phyloP scores from a whole-genome alignment of 176 grass and related monocot genomes.

The Coix lacrymajobi region DNA sequence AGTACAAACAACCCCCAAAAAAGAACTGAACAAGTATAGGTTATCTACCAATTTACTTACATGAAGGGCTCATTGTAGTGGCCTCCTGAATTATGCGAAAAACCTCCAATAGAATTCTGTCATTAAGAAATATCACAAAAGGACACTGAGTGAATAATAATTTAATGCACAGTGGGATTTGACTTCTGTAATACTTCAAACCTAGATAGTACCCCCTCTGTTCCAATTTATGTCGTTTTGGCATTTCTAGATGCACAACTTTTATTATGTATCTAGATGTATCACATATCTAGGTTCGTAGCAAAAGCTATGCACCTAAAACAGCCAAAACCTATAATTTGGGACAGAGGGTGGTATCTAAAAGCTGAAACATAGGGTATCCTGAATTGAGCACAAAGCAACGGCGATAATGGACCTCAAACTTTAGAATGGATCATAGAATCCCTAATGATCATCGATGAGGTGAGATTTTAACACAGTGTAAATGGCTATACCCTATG shows the following conservation, averaged over 20 bases:
- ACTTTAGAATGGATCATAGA: neutral
- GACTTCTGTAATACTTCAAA: neutral
- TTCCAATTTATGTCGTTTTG: too few relatives aligned
- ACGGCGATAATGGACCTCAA: neutral
- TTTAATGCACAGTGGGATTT: conserved; percentile 1
- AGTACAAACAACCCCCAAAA: conserved; percentile 2
- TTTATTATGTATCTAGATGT: too few relatives aligned
- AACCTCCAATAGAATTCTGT: conserved; percentile 97
- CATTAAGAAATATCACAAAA: conserved; percentile 9
- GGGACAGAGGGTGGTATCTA: neutral
- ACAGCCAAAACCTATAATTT: too few relatives aligned
- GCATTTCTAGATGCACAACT: too few relatives aligned
- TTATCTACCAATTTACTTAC: conserved; percentile 40
- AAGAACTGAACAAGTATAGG: neutral
- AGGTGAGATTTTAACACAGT: neutral
- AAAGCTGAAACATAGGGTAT: neutral
- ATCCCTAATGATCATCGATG: neutral
- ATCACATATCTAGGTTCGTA: too few relatives aligned
- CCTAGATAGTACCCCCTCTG: neutral
- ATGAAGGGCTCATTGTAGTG: conserved; percentile 97
- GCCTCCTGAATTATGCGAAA: conserved; percentile 87
- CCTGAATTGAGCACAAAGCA: neutral
- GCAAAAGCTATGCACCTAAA: too few relatives aligned
- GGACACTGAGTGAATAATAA: conserved; percentile 3
- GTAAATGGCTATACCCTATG: neutral